phyloP scores from a whole-genome alignment of 2,329 filamentous ascomycete genomes.

The Aspergillus nomiae region DNA sequence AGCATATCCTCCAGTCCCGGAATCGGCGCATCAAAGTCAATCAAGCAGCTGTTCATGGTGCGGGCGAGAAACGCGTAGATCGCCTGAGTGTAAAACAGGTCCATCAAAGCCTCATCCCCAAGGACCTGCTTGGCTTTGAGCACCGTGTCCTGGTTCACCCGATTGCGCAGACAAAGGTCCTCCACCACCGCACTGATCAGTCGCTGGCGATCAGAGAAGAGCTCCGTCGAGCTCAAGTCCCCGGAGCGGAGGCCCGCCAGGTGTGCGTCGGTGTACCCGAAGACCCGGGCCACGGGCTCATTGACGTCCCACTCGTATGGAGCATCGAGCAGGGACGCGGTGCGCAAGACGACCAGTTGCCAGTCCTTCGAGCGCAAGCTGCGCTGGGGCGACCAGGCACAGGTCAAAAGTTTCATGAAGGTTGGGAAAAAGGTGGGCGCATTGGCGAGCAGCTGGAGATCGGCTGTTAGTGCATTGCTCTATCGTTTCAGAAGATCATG shows the following conservation, averaged over 20 bases:
- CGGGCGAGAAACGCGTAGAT: constrained; percentile 4
- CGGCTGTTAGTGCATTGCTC: no score
- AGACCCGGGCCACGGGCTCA: constrained; percentile 1
- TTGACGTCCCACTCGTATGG: no score
- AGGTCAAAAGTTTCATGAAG: constrained; percentile 1
- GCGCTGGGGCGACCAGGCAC: no score
- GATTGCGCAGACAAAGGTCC: no score
- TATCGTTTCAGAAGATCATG: no score
- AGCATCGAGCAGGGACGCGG: no score
- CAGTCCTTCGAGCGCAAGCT: no score
- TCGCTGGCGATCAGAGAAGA: constrained; percentile 5
- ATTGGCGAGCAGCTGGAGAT: not conserved
- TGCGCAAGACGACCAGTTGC: no score
- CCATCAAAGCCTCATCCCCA: no score
- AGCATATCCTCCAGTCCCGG: not conserved
- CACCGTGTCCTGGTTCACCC: no score
- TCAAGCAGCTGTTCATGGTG: constrained; percentile 5
- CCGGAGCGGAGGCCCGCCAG: constrained; percentile 2
- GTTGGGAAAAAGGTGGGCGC: constrained; percentile 3
- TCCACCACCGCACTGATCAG: no score
- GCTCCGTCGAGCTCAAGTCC: not conserved
- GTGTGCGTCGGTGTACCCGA: constrained; percentile 2
- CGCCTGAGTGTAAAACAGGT: not conserved
- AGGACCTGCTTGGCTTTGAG: no score
- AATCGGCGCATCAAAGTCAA: constrained; percentile 4